These are phyloP conservation scores for Phytomonas serpens DNA, from an alignment of 208 protist genomes.

Conservation along the genomic window DNA sequence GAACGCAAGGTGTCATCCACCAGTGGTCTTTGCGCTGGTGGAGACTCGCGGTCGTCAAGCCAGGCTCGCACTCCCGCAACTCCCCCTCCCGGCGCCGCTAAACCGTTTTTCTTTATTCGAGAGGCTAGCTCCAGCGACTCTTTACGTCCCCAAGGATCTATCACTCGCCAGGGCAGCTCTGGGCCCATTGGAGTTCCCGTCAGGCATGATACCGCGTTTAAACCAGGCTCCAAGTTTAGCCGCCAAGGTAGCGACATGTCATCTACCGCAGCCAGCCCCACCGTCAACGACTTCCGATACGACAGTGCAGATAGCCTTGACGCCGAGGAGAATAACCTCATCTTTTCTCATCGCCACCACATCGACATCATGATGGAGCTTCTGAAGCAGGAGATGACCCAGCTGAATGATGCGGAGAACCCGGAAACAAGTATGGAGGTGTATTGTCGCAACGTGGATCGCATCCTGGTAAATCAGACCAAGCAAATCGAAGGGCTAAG, in stretches of 20 bases:
- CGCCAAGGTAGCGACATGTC: conserved; percentile 28
- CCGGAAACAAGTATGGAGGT: conserved; percentile 78
- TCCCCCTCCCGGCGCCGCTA: conserved; percentile 6
- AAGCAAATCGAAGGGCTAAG: conserved; percentile 73
- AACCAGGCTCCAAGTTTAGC: conserved; percentile 27
- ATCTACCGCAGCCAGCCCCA: conserved; percentile 17
- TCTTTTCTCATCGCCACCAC: conserved; percentile 85
- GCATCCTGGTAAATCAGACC: conserved; percentile 57
- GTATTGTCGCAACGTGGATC: conserved; percentile 87
- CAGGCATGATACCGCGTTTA: conserved; percentile 30
- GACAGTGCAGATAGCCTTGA: conserved; percentile 77
- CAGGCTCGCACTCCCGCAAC: conserved; percentile 55
- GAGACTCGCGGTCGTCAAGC: conserved; percentile 26
- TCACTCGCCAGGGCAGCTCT: neutral
- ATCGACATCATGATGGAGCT: conserved; percentile 92
- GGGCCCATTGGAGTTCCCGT: conserved; percentile 1
- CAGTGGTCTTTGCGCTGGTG: neutral
- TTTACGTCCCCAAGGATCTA: neutral
- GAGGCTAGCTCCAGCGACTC: neutral
- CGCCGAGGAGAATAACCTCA: conserved; percentile 87
- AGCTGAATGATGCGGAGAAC: conserved; percentile 87
- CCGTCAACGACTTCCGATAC: conserved; percentile 41
- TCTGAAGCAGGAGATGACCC: conserved; percentile 89
- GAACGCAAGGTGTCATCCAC: conserved; percentile 29
- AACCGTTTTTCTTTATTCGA: neutral